phyloP scores from a whole-genome alignment of 176 grass and related monocot species.

The Musa acuminata region DNA sequence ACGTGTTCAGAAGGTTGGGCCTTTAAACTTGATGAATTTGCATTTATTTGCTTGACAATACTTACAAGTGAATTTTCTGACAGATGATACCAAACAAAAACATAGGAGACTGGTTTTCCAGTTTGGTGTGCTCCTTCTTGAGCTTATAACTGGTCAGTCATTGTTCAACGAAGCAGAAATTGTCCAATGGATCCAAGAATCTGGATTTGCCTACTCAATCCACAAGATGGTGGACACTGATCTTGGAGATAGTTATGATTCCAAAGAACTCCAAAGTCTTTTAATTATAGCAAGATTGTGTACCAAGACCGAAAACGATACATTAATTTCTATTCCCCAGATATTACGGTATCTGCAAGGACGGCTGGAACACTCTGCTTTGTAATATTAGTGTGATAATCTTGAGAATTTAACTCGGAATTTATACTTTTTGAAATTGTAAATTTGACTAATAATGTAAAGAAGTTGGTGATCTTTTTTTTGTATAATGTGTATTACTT shows the following conservation, averaged over 20 bases:
- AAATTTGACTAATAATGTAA: conserved; percentile 2
- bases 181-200: conserved; percentile 77
- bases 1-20: conserved; percentile 38
- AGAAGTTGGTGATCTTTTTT: not conserved
- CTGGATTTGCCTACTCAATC: conserved; percentile 48
- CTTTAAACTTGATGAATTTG: conserved; percentile 9
- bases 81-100: conserved; percentile 56
- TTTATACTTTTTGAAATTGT: conserved; percentile 7
- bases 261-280: conserved; percentile 65
- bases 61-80: conserved; percentile 7
- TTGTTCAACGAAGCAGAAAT: conserved; percentile 60
- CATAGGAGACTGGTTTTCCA: conserved; percentile 52
- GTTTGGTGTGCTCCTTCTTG: conserved; percentile 85
- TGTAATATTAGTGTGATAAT: not conserved
- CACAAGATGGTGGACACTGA: conserved; percentile 92
- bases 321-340: conserved; percentile 49
- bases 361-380: conserved; percentile 24
- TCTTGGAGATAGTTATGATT: conserved; percentile 66
- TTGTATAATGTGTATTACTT: not conserved
- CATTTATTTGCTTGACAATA: not conserved
- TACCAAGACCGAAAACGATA: conserved; percentile 36
- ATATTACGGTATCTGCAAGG: conserved; percentile 77
- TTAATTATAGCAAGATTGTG: conserved; percentile 71
- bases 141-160: conserved; percentile 87
- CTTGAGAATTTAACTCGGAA: not conserved